phyloP scores from a whole-genome alignment of 192 early-diverging fungal genomes.

The Rhizoclosmatium globosum region DNA sequence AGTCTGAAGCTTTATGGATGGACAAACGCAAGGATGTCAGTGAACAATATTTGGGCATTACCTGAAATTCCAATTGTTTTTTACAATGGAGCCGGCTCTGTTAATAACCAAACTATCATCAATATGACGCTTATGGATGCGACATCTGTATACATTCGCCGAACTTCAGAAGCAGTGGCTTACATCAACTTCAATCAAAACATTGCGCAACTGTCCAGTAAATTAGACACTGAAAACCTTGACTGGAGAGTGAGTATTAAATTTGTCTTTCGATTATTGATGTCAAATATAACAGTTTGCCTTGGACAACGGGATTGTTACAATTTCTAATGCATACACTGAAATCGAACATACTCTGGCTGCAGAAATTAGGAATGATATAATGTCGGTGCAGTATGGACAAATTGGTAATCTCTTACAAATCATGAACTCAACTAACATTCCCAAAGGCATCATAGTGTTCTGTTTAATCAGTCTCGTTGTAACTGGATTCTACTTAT shows the following conservation, averaged over 20 bases:
- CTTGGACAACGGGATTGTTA: slow-evolving; percentile 33
- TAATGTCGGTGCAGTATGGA: not conserved
- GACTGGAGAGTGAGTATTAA: slow-evolving; percentile 29
- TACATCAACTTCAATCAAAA: not conserved
- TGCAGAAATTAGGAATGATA: slow-evolving; percentile 4
- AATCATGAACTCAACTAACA: not conserved
- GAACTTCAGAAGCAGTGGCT: not conserved
- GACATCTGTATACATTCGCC: slow-evolving; percentile 13
- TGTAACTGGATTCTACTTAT: not conserved
- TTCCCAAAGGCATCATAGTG: not conserved
- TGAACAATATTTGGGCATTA: slow-evolving; percentile 16
- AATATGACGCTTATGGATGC: slow-evolving; percentile 30
- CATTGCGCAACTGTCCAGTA: not conserved
- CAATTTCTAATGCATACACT: slow-evolving; percentile 28
- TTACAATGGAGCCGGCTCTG: not conserved
- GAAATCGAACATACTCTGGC: slow-evolving; percentile 10
- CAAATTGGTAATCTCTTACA: slow-evolving; percentile 27
- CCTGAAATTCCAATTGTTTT: slow-evolving; percentile 1
- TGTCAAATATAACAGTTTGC: slow-evolving; percentile 20
- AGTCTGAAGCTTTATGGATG: slow-evolving; percentile 13
- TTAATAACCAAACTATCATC: not conserved
- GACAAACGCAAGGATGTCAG: not conserved
- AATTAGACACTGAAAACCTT: not conserved
- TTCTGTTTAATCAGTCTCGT: not conserved
- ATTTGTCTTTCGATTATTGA: not conserved